Evolutionary conservation across 768 basidiomycete species (phyloP), one percentile per base, ranked within the genome.

Genomic region (Termitomyces sp.): DNA sequence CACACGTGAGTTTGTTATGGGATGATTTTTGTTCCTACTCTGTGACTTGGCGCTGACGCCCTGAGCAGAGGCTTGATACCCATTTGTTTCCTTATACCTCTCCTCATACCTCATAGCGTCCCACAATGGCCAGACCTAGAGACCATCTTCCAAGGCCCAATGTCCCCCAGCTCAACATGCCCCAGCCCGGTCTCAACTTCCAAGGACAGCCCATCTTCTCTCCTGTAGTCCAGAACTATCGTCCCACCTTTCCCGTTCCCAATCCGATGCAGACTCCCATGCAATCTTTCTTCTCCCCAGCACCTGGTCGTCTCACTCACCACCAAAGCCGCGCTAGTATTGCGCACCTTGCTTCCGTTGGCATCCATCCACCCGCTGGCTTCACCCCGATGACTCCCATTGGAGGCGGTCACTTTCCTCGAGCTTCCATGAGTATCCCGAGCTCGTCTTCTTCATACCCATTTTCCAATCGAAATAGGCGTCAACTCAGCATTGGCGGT

Each of bases 401-500:
- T 34, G 72, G 76, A 29, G 76, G 75, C n/a, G 76, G 81, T 61
- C 82, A 79, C 65, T 84, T 88, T 70, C 76, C 87, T 60, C 75
- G 82, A 52, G 76, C 77, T 50, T 81, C 80, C 1, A 75, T 87
- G 63, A 61, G 79, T 72, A 31, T 77, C 72, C 47, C 73, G 34
- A 69, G 68, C 1, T 73, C 66, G 15, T 63, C 69, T 2, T 59
- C 71, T 45, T 65, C 68, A 15, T 80, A 80, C 59, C 85, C 83
- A 3, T 87, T 85, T 65, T 81, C 82, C 7, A 83, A 81, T 34
- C 76, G 88, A 59, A 88, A 80, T 69, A 80, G 88, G 71, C 81
- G 90, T 47, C 83, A 89, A 60, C 82, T 88, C 48, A 91, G 87
- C 70, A 84, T 89, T 46, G 92, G 92, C 12, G 92, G 92, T 7